Conservation (phyloP, 2,329 filamentous ascomycete genomes). For the Diplodia sapinea region DNA sequence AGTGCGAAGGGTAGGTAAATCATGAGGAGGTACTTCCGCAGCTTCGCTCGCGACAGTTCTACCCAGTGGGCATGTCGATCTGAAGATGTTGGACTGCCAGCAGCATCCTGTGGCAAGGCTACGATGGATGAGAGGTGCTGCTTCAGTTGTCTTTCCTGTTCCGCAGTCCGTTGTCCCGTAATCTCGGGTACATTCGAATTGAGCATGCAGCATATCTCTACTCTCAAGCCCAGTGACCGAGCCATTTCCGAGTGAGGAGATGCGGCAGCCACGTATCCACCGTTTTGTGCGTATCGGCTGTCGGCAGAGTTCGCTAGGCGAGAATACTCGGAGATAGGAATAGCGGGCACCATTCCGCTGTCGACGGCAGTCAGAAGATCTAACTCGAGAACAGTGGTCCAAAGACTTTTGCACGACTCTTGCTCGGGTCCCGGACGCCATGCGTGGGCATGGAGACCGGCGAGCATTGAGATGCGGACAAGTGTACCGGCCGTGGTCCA, state of each 20-base stretch:
- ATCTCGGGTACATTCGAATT: constrained; percentile 2
- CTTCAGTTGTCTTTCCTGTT: constrained; percentile 18
- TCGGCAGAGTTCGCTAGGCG: neutral
- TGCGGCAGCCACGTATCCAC: neutral
- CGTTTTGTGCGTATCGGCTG: neutral
- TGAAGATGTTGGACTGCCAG: neutral
- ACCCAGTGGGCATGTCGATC: neutral
- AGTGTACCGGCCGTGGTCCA: constrained; percentile 42
- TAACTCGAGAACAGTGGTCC: constrained; percentile 53
- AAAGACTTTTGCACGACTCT: constrained; percentile 53
- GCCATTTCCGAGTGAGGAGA: neutral
- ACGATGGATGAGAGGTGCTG: neutral
- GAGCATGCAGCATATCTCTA: constrained; percentile 25
- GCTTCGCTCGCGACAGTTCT: constrained; percentile 4
- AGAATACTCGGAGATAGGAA: neutral
- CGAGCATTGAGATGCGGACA: constrained; percentile 50
- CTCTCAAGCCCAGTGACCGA: constrained; percentile 6
- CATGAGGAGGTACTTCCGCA: constrained; percentile 19
- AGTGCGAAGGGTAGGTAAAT: constrained; percentile 16
- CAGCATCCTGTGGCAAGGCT: neutral
- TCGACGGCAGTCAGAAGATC: constrained; percentile 43
- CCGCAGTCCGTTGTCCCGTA: neutral
- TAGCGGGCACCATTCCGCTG: constrained; percentile 33
- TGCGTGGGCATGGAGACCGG: constrained; percentile 51
- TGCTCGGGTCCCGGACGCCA: constrained; percentile 44